A percentile compares a stretch with the other conserved stretches of the same genome.
These are phyloP conservation scores for Zygotorulaspora chibaensis DNA, from an alignment of 805 yeast species.

Conservation along the genomic window DNA sequence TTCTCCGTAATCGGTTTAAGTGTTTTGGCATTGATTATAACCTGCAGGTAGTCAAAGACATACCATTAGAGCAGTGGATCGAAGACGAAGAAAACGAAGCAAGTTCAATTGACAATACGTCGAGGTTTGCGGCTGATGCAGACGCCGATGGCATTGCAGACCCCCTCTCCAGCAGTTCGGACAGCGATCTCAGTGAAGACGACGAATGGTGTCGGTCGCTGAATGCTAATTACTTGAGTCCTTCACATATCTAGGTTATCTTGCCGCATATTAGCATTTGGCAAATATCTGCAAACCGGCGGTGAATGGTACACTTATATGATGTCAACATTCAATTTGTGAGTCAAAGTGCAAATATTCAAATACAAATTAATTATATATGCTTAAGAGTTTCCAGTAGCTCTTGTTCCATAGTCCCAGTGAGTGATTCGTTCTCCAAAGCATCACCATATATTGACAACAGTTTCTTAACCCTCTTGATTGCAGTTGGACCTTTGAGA, in stretches of 20 bases:
- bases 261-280: too few species aligned
- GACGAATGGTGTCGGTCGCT: background rate
- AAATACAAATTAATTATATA: background rate
- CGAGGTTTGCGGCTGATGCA: background rate
- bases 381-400: slow-evolving; percentile 5
- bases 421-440: slow-evolving; percentile 25
- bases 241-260: too few species aligned
- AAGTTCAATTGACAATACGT: background rate
- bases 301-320: too few species aligned
- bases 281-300: too few species aligned
- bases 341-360: too few species aligned
- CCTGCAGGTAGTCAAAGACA: slow-evolving; percentile 7
- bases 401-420: slow-evolving; percentile 6
- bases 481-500: slow-evolving; percentile 40
- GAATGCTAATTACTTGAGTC: too few species aligned
- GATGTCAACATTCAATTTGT: too few species aligned
- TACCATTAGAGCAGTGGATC: slow-evolving; percentile 14
- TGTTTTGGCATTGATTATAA: slow-evolving; percentile 12
- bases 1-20: slow-evolving; percentile 13
- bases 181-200: slow-evolving; percentile 5
- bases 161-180: background rate
- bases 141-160: background rate
- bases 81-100: slow-evolving; percentile 9
- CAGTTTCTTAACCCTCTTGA: slow-evolving; percentile 39
- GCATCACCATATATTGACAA: slow-evolving; percentile 52